Percentiles rank a stretch among this genome's conserved stretches.
Evolutionary conservation across 257 asterid species (phyloP).

Genomic region (Primulina huaijiensis): DNA sequence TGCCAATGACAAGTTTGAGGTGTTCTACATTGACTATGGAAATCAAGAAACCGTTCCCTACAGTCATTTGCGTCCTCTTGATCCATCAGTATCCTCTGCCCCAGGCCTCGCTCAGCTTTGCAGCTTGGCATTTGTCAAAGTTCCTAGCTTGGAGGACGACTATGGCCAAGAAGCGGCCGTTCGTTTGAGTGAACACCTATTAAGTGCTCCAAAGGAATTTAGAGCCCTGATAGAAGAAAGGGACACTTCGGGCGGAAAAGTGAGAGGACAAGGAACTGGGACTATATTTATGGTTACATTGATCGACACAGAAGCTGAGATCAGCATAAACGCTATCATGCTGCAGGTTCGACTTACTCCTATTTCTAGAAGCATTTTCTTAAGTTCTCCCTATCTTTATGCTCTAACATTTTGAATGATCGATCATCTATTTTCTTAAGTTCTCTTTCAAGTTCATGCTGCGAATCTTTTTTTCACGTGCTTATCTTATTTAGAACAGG

Average conservation of each 20-base stretch:
- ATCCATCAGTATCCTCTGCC: conserved; percentile 60
- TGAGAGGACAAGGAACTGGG: conserved; percentile 98
- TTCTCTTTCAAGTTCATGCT: neutral
- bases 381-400: conserved; percentile 2
- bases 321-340: conserved; percentile 72
- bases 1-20: conserved; percentile 75
- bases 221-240: conserved; percentile 73
- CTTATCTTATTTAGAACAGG: neutral
- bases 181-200: conserved; percentile 59
- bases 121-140: conserved; percentile 73
- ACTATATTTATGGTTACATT: conserved; percentile 62
- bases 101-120: conserved; percentile 97
- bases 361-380: neutral
- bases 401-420: neutral
- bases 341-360: conserved; percentile 53
- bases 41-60: conserved; percentile 81
- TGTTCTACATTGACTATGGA: conserved; percentile 87
- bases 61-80: conserved; percentile 75
- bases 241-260: conserved; percentile 84
- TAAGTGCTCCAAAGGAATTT: conserved; percentile 62
- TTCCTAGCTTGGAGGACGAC: conserved; percentile 73
- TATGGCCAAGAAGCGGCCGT: conserved; percentile 88
- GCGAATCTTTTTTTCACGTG: neutral
- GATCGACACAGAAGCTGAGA: conserved; percentile 63
- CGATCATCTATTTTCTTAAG: neutral